Conservation (phyloP, 2,329 filamentous ascomycete species). For the Seiridium cupressi region DNA sequence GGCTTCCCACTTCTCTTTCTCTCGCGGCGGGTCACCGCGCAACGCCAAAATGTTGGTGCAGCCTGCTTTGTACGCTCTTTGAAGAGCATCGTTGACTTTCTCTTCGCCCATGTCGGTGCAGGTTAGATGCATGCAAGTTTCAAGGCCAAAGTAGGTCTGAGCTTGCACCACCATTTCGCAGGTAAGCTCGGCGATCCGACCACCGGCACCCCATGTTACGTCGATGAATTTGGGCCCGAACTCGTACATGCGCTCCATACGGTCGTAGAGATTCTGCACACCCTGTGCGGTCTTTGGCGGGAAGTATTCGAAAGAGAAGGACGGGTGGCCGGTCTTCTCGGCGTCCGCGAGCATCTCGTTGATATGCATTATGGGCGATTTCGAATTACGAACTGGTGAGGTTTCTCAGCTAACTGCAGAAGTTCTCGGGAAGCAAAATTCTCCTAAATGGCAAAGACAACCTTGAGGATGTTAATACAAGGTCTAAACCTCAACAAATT, state of each 20-base stretch:
- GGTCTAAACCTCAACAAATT: too few species aligned
- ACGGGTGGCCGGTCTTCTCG: conserved; percentile 74
- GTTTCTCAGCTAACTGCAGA: not conserved
- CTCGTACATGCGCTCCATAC: conserved; percentile 98
- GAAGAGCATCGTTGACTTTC: conserved; percentile 85
- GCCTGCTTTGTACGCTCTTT: conserved; percentile 86
- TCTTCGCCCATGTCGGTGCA: conserved; percentile 97
- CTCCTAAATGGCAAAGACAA: not conserved
- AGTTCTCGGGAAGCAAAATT: not conserved
- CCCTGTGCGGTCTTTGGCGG: conserved; percentile 96
- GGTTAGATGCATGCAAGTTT: conserved; percentile 98
- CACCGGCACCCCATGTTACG: conserved; percentile 97
- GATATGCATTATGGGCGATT: conserved; percentile 77
- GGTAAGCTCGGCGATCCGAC: conserved; percentile 85
- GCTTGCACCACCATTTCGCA: conserved; percentile 97
- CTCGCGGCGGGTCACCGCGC: conserved; percentile 88
- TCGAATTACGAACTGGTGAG: not conserved
- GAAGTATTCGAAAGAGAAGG: conserved; percentile 99
- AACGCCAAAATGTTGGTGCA: conserved; percentile 97
- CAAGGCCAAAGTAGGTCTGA: conserved; percentile 90
- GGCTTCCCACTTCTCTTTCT: conserved; percentile 91
- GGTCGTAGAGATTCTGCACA: conserved; percentile 98
- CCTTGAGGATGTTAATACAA: not conserved
- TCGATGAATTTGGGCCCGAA: conserved; percentile 95
- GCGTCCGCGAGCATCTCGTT: conserved; percentile 84